These are phyloP conservation scores for Fomitopsis betulina DNA, from an alignment of 1,284 basidiomycete genomes.

Conservation along the genomic window DNA sequence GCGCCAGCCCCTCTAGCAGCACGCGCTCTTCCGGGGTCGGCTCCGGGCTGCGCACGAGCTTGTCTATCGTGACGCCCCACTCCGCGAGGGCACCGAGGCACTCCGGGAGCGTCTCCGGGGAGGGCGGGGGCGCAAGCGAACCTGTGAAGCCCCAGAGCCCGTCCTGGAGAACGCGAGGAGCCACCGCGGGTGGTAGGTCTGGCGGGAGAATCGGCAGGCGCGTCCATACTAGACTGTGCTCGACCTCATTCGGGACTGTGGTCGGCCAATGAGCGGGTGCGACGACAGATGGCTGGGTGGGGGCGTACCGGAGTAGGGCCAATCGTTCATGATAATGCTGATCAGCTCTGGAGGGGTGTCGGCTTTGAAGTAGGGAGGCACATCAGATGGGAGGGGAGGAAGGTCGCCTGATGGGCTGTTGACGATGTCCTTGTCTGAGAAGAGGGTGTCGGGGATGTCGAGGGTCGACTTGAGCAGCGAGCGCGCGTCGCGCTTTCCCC, in stretches of 20 bases:
- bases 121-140: slow-evolving; percentile 48
- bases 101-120: slow-evolving; percentile 52
- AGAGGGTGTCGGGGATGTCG: slow-evolving; percentile 3
- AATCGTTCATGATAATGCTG: slow-evolving; percentile 76
- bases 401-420: slow-evolving; percentile 9
- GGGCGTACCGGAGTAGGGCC: slow-evolving; percentile 74
- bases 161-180: slow-evolving; percentile 55
- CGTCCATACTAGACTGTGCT: slow-evolving; percentile 76
- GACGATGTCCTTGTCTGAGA: neutral
- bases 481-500: slow-evolving; percentile 64
- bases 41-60: slow-evolving; percentile 44
- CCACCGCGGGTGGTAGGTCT: slow-evolving; percentile 36
- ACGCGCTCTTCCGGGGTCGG: slow-evolving; percentile 43
- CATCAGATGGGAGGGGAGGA: slow-evolving; percentile 23
- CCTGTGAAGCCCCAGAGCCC: slow-evolving; percentile 81
- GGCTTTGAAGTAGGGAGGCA: slow-evolving; percentile 58
- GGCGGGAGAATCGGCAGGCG: slow-evolving; percentile 63
- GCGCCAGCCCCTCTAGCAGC: slow-evolving; percentile 46
- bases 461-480: slow-evolving; percentile 40
- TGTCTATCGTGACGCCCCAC: slow-evolving; percentile 63
- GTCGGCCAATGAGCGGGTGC: neutral
- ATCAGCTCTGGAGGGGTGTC: slow-evolving; percentile 54
- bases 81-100: slow-evolving; percentile 59
- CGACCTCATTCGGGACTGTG: slow-evolving; percentile 65
- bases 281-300: neutral